These are phyloP conservation scores for Alternaria brassicicola DNA, from an alignment of 2,329 filamentous ascomycete genomes.

Conservation along the genomic window DNA sequence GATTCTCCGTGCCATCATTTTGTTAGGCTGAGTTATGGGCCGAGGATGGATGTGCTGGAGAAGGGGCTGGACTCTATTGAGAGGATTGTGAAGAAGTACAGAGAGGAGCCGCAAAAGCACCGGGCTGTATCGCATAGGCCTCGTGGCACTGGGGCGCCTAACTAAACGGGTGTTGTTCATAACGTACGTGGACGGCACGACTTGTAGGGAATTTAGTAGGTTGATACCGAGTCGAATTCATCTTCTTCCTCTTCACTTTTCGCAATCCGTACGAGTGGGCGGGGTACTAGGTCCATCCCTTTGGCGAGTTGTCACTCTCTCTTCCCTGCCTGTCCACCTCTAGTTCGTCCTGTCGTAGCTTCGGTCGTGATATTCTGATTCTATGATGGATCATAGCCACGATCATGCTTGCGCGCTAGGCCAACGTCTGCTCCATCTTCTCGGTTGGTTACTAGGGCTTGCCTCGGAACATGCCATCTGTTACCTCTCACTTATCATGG, in stretches of 20 bases:
- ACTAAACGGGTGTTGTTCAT: background rate
- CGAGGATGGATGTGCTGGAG: slow-evolving; percentile 49
- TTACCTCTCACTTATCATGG: no score
- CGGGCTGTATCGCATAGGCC: slow-evolving; percentile 20
- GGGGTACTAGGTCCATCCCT: no score
- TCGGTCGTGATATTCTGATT: no score
- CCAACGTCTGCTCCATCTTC: no score
- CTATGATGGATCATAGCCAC: no score
- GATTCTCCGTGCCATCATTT: slow-evolving; percentile 84
- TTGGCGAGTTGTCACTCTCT: no score
- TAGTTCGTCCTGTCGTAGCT: no score
- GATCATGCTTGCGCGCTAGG: no score
- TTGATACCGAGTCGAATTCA: background rate
- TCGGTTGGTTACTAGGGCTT: no score
- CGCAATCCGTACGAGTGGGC: no score
- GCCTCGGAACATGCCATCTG: no score
- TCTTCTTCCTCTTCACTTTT: background rate
- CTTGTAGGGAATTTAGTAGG: background rate
- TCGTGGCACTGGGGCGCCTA: slow-evolving; percentile 13
- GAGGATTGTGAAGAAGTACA: slow-evolving; percentile 48
- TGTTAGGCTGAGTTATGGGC: slow-evolving; percentile 50
- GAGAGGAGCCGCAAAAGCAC: slow-evolving; percentile 18
- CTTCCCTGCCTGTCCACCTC: no score
- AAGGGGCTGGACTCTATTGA: slow-evolving; percentile 51
- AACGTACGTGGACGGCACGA: background rate